Conservation (phyloP, 1,284 basidiomycete genomes). For the Mycosarcoma mackinlayi region DNA sequence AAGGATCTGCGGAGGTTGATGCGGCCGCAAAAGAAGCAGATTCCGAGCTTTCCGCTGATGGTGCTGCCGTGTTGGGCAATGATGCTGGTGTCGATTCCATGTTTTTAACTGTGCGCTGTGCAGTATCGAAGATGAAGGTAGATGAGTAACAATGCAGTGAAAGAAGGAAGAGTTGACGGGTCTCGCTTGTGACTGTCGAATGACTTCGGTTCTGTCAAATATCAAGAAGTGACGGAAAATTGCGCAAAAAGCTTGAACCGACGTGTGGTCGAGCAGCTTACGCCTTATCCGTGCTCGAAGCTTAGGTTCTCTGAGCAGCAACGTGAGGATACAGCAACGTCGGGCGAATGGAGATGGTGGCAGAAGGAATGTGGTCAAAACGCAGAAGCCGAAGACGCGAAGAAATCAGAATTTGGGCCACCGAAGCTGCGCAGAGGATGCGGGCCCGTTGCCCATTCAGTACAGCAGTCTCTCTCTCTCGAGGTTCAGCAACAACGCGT, state of each 20-base stretch:
- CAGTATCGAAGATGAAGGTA: neutral
- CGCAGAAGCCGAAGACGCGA: slow-evolving; percentile 15
- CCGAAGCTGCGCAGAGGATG: slow-evolving; percentile 13
- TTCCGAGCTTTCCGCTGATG: neutral
- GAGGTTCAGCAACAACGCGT: slow-evolving; percentile 3
- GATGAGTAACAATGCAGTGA: too few relatives aligned
- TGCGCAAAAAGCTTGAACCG: too few relatives aligned
- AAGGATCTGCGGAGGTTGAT: neutral
- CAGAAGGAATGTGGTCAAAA: slow-evolving; percentile 22
- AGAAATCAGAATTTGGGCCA: slow-evolving; percentile 18
- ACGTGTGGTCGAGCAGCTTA: neutral
- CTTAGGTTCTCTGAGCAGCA: neutral
- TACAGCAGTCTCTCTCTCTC: too few relatives aligned
- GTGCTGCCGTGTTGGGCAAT: too few relatives aligned
- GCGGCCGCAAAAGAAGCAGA: neutral
- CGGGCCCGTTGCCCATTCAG: too few relatives aligned
- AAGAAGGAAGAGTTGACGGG: too few relatives aligned
- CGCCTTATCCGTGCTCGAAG: neutral
- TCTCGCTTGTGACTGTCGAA: too few relatives aligned
- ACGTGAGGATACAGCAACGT: neutral
- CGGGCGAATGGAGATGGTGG: slow-evolving; percentile 1
- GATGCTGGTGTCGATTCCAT: slow-evolving; percentile 4
- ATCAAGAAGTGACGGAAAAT: too few relatives aligned
- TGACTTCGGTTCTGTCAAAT: too few relatives aligned
- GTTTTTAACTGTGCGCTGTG: neutral